Evolutionary conservation across 257 asterid genomes (phyloP), one percentile per base, ranked within the genome.

Genomic region (Gardenia jasminoides): DNA sequence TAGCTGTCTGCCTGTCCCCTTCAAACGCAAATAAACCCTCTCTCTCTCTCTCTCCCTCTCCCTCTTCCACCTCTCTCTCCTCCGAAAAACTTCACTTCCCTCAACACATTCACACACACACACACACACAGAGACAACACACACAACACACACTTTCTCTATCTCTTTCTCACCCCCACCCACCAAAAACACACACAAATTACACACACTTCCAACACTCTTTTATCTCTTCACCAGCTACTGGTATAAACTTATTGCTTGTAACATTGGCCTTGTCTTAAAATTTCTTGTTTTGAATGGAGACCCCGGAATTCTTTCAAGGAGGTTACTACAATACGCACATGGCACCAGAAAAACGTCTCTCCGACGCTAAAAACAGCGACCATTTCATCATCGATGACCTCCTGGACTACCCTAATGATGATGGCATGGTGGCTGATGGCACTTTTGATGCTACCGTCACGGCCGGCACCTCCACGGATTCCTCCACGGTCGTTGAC

Each of bases 301-400:
- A 89, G 81, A 89, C 67, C 73, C 92, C 90, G 0, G 88, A 89
- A 80, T 86, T 88, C 88, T 86, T 44, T 87, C 88, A 91, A 50
- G 66, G 85, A 6, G 76, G 75, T 77, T 83, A 76, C 88, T 83
- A 50, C 72, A 58, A 75, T 50, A 39, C 88, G 65, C 91, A 84
- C 81, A 84, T 83, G 84, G 33, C 88, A 17, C 30, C 82, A 0
- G 92, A 87, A 3, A 85, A 85, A 39, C 82, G 82, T 22, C 80
- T 80, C 10, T 76, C 91, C 43, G 92, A 93, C 68, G 65, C 81
- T 0, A 88, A 89, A 79, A 76, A 76, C 28, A 80, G 71, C 26
- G 97, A 90, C 82, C 86, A 92, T 80, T 94, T 94, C 80, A 13
- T 84, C 84, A 77, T 94, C 47, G 98, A 94, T 1, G 98, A 94